phyloP scores from a whole-genome alignment of 1,284 basidiomycete species.

The Leucoagaricus sp. region DNA sequence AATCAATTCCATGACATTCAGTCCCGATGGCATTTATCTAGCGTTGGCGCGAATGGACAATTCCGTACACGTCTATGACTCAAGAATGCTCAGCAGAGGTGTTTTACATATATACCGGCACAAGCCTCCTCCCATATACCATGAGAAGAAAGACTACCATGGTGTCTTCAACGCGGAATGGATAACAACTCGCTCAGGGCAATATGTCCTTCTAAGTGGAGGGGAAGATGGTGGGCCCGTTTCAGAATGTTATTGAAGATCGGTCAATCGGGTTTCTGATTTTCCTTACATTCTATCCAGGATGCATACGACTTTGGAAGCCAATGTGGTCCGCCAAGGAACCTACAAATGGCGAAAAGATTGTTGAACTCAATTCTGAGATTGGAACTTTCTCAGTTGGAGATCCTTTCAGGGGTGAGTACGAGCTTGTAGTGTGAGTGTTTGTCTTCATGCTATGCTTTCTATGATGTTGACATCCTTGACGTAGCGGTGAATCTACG shows the following conservation, averaged over 20 bases:
- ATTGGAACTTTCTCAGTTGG: conserved; percentile 62
- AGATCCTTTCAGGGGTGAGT: conserved; percentile 50
- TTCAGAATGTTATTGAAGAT: conserved; percentile 3
- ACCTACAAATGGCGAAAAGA: conserved; percentile 43
- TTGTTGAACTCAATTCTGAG: conserved; percentile 57
- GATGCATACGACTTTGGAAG: conserved; percentile 70
- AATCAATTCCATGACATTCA: conserved; percentile 53
- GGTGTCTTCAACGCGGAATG: conserved; percentile 61
- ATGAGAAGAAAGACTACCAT: conserved; percentile 35
- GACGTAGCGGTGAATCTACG: conserved; percentile 36
- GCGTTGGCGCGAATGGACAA: conserved; percentile 65
- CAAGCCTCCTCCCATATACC: conserved; percentile 32
- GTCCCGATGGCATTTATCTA: conserved; percentile 61
- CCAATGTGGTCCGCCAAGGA: conserved; percentile 40
- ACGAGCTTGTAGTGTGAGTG: conserved; percentile 65
- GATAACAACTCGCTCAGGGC: conserved; percentile 42
- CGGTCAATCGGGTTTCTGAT: conserved; percentile 8
- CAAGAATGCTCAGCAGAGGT: conserved; percentile 49
- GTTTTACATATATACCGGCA: conserved; percentile 52
- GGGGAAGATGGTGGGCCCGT: conserved; percentile 59
- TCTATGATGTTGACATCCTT: conserved; percentile 6
- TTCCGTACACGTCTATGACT: conserved; percentile 60
- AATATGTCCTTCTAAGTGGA: conserved; percentile 53
- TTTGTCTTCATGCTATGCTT: not conserved
- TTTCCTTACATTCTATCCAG: conserved; percentile 33